phyloP scores from a whole-genome alignment of 306 rosid species.

The Senna tora region DNA sequence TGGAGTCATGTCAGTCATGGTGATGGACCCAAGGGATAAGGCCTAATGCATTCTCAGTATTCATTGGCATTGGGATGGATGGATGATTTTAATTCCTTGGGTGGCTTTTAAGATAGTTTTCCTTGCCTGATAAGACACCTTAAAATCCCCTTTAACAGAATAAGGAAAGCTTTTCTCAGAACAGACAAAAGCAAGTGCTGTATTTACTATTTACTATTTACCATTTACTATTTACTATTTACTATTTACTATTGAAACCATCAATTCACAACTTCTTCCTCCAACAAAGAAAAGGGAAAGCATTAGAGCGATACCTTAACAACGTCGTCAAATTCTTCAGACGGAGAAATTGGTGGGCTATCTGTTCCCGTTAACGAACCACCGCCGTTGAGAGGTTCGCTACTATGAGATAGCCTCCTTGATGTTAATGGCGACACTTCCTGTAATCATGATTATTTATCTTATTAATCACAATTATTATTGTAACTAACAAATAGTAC shows the following conservation, averaged over 20 bases:
- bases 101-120: conserved; percentile 4
- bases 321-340: conserved; percentile 87
- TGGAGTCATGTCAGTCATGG: not conserved
- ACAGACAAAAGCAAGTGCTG: conserved; percentile 37
- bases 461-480: too few species aligned
- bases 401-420: conserved; percentile 93
- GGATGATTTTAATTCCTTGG: too few species aligned
- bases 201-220: too few species aligned
- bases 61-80: too few species aligned
- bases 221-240: too few species aligned
- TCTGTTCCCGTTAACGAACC: conserved; percentile 84
- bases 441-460: too few species aligned
- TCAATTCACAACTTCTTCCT: too few species aligned
- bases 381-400: conserved; percentile 80
- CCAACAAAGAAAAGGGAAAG: conserved; percentile 3
- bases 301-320: conserved; percentile 67
- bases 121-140: conserved; percentile 28
- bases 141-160: conserved; percentile 1
- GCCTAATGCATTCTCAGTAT: too few species aligned
- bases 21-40: not conserved
- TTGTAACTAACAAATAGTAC: too few species aligned
- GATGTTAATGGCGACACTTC: conserved; percentile 94
- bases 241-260: too few species aligned
- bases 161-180: conserved; percentile 33
- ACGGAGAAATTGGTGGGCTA: conserved; percentile 84